Evolutionary conservation across 148 eudicot species (phyloP).

Genomic region (Drosera capensis): DNA sequence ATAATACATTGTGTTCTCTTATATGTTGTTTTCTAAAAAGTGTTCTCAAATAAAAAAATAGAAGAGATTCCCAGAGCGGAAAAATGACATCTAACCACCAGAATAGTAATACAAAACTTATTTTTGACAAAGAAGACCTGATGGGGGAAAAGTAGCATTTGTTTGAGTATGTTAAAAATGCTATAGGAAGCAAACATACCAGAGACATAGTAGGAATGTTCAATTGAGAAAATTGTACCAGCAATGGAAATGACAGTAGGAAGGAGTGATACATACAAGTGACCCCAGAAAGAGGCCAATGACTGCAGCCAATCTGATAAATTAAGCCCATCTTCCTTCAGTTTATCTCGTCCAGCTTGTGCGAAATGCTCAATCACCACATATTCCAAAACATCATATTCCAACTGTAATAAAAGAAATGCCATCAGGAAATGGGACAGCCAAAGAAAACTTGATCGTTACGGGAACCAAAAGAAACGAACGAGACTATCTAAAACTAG

Average conservation of each 20-base stretch:
- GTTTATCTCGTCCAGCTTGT: conserved; percentile 84
- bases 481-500: background rate
- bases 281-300: conserved; percentile 99
- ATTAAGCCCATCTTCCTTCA: conserved; percentile 94
- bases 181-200: conserved; percentile 1
- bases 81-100: too few relatives aligned
- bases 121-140: too few relatives aligned
- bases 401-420: conserved; percentile 40
- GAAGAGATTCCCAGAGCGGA: too few relatives aligned
- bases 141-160: too few relatives aligned
- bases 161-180: too few relatives aligned
- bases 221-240: too few relatives aligned
- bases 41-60: too few relatives aligned
- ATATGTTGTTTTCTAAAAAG: too few relatives aligned
- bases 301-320: conserved; percentile 99
- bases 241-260: background rate
- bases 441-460: background rate
- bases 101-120: too few relatives aligned
- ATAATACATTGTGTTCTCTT: too few relatives aligned
- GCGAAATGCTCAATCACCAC: conserved; percentile 94
- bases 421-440: conserved; percentile 5
- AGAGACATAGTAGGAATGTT: too few relatives aligned
- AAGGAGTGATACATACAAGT: conserved; percentile 52
- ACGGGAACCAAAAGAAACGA: background rate
- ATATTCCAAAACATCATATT: conserved; percentile 92